Evolutionary conservation across 805 yeast species (phyloP).

Genomic region (Candida verbasci): DNA sequence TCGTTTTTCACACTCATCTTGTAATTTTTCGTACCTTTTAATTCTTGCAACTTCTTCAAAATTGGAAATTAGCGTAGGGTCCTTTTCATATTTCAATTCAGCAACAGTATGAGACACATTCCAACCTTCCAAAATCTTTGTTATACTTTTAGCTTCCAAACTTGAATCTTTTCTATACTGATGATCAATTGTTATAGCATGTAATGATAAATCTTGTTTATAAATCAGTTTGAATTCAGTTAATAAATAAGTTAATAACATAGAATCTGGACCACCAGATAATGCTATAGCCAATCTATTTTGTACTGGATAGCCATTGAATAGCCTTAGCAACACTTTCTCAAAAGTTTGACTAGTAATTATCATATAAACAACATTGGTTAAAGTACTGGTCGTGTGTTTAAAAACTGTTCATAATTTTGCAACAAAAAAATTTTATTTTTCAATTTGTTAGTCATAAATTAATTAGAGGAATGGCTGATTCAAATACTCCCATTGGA

Average conservation of each 20-base stretch:
- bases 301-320: conserved; percentile 15
- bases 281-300: conserved; percentile 49
- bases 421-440: conserved; percentile 2
- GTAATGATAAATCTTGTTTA: conserved; percentile 27
- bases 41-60: conserved; percentile 61
- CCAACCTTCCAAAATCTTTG: conserved; percentile 27
- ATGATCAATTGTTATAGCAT: conserved; percentile 69
- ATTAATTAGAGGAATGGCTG: conserved; percentile 19
- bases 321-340: background rate
- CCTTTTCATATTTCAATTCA: conserved; percentile 18
- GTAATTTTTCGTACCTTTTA: conserved; percentile 45
- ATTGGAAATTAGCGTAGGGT: conserved; percentile 26
- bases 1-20: conserved; percentile 32
- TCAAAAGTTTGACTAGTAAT: conserved; percentile 2
- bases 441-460: conserved; percentile 1
- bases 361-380: no score
- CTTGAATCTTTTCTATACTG: conserved; percentile 45
- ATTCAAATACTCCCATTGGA: conserved; percentile 11
- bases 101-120: conserved; percentile 29
- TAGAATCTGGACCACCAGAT: conserved; percentile 82
- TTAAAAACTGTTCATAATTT: background rate
- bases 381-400: conserved; percentile 8
- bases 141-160: conserved; percentile 45
- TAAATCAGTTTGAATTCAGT: conserved; percentile 26
- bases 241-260: conserved; percentile 57